A percentile compares a stretch with the other conserved stretches of the same genome.
These are phyloP conservation scores for Salicornia ramosissima DNA, from an alignment of 148 eudicot genomes.

Conservation along the genomic window DNA sequence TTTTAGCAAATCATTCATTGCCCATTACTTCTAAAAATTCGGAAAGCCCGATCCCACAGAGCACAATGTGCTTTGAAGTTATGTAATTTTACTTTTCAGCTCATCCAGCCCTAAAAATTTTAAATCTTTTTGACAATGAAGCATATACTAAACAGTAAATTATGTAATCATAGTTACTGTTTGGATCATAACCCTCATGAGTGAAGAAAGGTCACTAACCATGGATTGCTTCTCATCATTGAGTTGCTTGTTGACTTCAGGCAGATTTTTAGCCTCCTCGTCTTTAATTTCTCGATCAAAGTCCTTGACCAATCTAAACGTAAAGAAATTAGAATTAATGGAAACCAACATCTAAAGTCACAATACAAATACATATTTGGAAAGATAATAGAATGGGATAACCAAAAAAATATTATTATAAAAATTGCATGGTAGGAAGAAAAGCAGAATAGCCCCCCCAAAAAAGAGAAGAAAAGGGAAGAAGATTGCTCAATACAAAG, in stretches of 20 bases:
- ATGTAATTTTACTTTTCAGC: too few species aligned
- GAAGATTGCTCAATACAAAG: neutral
- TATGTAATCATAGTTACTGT: too few species aligned
- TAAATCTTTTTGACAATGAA: conserved; percentile 3
- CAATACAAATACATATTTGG: neutral
- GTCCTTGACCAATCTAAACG: conserved; percentile 74
- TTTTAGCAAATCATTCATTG: neutral
- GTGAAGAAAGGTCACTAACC: conserved; percentile 38
- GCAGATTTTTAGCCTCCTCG: conserved; percentile 71
- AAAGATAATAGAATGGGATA: too few species aligned
- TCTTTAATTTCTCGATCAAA: conserved; percentile 98
- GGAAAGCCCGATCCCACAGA: neutral
- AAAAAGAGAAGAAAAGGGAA: neutral
- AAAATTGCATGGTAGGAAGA: neutral
- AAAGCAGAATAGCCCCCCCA: neutral
- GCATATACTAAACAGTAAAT: neutral
- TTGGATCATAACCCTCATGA: conserved; percentile 5
- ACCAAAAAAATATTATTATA: neutral
- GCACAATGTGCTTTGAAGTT: neutral
- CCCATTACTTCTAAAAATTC: neutral
- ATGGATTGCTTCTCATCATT: conserved; percentile 96
- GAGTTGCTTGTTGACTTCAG: conserved; percentile 82
- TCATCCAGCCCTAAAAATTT: neutral
- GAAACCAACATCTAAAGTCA: neutral
- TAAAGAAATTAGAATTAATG: neutral